Conservation (phyloP, 2,329 filamentous ascomycete genomes). For the Xylariaceae sp. region DNA sequence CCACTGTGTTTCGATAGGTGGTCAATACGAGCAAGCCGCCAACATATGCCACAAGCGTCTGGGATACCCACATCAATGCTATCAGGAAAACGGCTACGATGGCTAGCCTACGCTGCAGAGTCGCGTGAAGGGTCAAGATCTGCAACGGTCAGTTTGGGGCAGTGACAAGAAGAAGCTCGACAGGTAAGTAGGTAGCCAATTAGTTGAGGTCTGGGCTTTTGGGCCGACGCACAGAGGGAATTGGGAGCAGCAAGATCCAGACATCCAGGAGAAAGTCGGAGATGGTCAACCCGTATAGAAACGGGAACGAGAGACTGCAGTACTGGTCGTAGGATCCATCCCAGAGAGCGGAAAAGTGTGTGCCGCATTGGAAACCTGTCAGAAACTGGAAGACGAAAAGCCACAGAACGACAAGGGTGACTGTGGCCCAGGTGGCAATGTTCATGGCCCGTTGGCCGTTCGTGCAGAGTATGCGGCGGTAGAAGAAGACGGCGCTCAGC, state of each 20-base stretch:
- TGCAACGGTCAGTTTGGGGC: background rate
- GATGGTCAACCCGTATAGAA: conserved; percentile 10
- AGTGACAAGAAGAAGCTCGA: background rate
- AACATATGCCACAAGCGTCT: no score
- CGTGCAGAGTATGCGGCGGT: conserved; percentile 14
- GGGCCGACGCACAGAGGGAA: conserved; percentile 7
- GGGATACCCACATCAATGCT: conserved; percentile 3
- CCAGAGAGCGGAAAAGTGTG: conserved; percentile 15
- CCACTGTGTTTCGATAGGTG: background rate
- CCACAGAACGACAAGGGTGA: conserved; percentile 11
- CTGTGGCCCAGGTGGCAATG: conserved; percentile 4
- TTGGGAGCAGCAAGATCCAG: conserved; percentile 12
- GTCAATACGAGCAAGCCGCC: no score
- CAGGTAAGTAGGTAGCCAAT: no score
- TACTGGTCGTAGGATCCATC: conserved; percentile 13
- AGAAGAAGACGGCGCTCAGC: conserved; percentile 14
- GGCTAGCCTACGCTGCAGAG: conserved; percentile 5
- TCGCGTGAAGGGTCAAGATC: conserved; percentile 6
- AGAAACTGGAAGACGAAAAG: conserved; percentile 12
- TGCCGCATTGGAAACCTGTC: conserved; percentile 14
- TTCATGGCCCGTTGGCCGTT: conserved; percentile 6
- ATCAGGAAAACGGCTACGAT: conserved; percentile 11
- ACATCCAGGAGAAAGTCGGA: conserved; percentile 15
- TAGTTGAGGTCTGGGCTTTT: no score
- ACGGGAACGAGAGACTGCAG: conserved; percentile 13